These are phyloP conservation scores for Dactylella cylindrospora DNA, from an alignment of 2,329 filamentous ascomycete genomes.

Conservation along the genomic window DNA sequence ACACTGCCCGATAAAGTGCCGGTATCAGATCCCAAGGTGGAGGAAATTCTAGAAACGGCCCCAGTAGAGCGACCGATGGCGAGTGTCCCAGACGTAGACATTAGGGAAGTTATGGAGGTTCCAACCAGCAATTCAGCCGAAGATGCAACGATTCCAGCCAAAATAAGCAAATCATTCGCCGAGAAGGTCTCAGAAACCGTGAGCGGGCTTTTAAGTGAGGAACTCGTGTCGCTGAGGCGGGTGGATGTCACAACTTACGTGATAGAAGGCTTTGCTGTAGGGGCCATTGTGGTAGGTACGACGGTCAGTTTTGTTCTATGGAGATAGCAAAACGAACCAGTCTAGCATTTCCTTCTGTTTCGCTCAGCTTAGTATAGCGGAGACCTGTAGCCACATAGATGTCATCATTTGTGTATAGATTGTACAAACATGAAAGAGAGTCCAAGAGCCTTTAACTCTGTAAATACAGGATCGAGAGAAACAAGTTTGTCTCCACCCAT, in stretches of 20 bases:
- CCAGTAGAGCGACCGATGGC: background rate
- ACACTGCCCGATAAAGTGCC: conserved; percentile 51
- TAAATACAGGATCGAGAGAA: too few relatives aligned
- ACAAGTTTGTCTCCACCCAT: too few relatives aligned
- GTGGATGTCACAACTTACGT: conserved; percentile 42
- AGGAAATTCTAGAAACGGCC: background rate
- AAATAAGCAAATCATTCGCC: background rate
- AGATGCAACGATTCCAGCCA: background rate
- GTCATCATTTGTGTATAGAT: too few relatives aligned
- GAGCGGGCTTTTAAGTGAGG: conserved; percentile 42
- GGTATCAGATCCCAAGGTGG: background rate
- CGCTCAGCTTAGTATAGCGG: too few relatives aligned
- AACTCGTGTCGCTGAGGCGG: conserved; percentile 38
- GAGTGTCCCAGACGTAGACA: background rate
- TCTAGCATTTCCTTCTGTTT: too few relatives aligned
- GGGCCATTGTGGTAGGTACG: too few relatives aligned
- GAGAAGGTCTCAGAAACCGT: background rate
- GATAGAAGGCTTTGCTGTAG: conserved; percentile 40
- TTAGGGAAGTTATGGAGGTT: background rate
- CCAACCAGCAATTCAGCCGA: background rate
- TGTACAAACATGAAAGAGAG: too few relatives aligned
- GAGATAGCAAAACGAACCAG: background rate
- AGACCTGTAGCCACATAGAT: too few relatives aligned
- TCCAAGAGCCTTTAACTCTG: too few relatives aligned
- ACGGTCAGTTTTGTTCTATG: too few relatives aligned